Conservation (phyloP, 1,284 basidiomycete genomes). For the Singerocomus inundabilis region DNA sequence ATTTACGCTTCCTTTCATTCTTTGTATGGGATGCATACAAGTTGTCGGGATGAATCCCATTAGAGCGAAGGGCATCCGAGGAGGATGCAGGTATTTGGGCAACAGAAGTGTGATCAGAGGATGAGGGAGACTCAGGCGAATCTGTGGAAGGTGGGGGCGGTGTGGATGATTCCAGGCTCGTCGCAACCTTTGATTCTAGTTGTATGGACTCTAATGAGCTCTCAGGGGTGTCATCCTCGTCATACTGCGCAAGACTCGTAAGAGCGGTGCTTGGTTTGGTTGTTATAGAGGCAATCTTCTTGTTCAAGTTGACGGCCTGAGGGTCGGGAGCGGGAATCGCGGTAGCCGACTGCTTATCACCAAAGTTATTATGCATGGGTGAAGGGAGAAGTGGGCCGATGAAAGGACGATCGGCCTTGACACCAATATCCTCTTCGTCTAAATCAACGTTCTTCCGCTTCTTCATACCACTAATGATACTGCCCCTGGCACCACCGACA, state of each 20-base stretch:
- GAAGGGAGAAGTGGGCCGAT: constrained; percentile 67
- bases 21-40: constrained; percentile 42
- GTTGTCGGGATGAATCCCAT: constrained; percentile 39
- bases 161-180: constrained; percentile 27
- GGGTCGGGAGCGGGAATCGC: constrained; percentile 43
- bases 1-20: constrained; percentile 45
- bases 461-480: constrained; percentile 58
- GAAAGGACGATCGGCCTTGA: constrained; percentile 50
- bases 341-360: constrained; percentile 6
- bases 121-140: constrained; percentile 24
- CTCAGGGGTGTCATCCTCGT: constrained; percentile 48
- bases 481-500: constrained; percentile 31
- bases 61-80: constrained; percentile 26
- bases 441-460: constrained; percentile 50
- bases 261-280: constrained; percentile 43
- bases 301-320: constrained; percentile 57
- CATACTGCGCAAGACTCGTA: constrained; percentile 51
- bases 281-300: constrained; percentile 55
- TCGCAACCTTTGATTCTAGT: constrained; percentile 25
- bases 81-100: constrained; percentile 23
- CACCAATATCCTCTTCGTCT: constrained; percentile 50
- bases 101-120: constrained; percentile 21
- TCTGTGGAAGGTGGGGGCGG: constrained; percentile 30
- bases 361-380: constrained; percentile 26
- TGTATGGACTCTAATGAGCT: constrained; percentile 22